phyloP scores from a whole-genome alignment of 805 yeast species.

The Nakazawaea populi region DNA sequence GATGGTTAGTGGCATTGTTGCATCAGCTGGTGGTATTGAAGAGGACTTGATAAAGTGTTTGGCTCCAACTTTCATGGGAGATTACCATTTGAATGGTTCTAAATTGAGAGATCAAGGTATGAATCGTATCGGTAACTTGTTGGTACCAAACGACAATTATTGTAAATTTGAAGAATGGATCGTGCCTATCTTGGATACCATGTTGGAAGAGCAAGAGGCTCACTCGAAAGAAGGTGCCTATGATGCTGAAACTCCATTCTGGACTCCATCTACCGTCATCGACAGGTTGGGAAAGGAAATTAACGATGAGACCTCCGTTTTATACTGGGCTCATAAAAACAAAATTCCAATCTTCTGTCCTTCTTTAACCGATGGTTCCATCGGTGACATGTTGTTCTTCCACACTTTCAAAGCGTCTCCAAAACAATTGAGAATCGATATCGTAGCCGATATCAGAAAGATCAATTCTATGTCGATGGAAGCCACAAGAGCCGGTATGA shows the following conservation, averaged over 20 bases:
- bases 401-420: conserved; percentile 96
- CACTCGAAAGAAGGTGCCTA: conserved; percentile 49
- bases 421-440: conserved; percentile 80
- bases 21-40: conserved; percentile 98
- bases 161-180: conserved; percentile 99
- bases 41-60: conserved; percentile 95
- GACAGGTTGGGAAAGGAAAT: conserved; percentile 94
- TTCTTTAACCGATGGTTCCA: conserved; percentile 94
- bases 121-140: conserved; percentile 94
- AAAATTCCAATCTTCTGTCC: conserved; percentile 96
- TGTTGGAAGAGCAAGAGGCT: conserved; percentile 84
- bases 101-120: conserved; percentile 88
- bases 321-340: conserved; percentile 98
- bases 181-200: conserved; percentile 83
- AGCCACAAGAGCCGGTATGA: conserved; percentile 92
- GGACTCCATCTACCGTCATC: conserved; percentile 94
- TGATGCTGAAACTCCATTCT: conserved; percentile 65
- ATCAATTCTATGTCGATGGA: conserved; percentile 94
- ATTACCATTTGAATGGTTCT: conserved; percentile 76
- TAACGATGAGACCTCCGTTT: conserved; percentile 85
- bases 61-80: conserved; percentile 96
- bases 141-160: conserved; percentile 97
- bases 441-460: conserved; percentile 88
- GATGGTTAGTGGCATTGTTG: conserved; percentile 90
- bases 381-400: conserved; percentile 98